Evolutionary conservation across 352 stramenopile genomes (phyloP), one percentile per base, ranked within the genome.

Genomic region (Pythium volutum): DNA sequence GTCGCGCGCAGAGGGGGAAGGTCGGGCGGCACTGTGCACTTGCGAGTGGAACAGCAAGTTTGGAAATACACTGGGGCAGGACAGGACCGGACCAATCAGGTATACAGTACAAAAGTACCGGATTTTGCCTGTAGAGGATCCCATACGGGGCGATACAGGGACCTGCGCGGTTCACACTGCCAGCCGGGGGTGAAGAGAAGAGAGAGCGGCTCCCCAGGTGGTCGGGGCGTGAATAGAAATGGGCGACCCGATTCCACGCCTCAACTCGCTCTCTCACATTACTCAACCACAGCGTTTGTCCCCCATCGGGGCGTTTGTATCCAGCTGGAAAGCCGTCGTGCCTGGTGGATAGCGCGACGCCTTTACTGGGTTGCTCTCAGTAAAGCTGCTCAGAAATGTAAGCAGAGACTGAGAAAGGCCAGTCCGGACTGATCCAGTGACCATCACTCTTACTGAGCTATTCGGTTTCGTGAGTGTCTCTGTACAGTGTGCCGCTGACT

Each of bases 41-140:
- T 52, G 48, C 57, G 41, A 52, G 18, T 22, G 48, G 25, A 18
- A 27, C 26, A 36, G 57, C 57, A 46, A 64, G 47, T 64, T 56
- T 26, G 38, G 38, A n/a, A 64, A 56, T 64, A 47, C 18, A n/a
- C n/a, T n/a, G n/a, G n/a, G n/a, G n/a, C n/a, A n/a, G n/a, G n/a
- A n/a, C 26, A 43, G 36, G 18, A 43, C 36, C 31, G 31, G 31
- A 36, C 31, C 31, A 36, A 43, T 18, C 18, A 18, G n/a, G 36
- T 43, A 15, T 43, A 43, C 36, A 43, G 36, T 43, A 43, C 36
- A 43, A 10, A 15, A 36, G n/a, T 36, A 11, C 31, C 31, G 31
- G 31, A 36, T 36, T 36, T 36, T 36, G 31, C 31, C 31, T 36
- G 31, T 36, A 36, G 31, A 36, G 31, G 31, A 36, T 36, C 31